Conservation (phyloP, 768 basidiomycete genomes). For the Tephrocybe sp. region DNA sequence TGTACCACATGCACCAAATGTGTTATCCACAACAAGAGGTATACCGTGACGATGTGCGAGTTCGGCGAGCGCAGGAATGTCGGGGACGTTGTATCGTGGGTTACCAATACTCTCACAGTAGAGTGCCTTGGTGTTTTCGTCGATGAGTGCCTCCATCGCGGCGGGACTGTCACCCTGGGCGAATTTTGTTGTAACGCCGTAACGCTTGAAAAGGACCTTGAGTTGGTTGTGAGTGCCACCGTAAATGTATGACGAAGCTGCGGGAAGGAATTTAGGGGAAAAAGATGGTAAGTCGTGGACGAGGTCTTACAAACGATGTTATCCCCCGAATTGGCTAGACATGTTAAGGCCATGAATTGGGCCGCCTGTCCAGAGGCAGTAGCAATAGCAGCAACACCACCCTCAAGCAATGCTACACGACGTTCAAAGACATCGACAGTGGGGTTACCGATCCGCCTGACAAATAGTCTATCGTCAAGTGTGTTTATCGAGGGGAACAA, state of each 20-base stretch:
- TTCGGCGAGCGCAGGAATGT: conserved; percentile 55
- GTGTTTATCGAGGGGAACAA: background rate
- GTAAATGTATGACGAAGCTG: conserved; percentile 10
- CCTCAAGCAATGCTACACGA: conserved; percentile 62
- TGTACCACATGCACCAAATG: conserved; percentile 61
- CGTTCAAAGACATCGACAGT: conserved; percentile 57
- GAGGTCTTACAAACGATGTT: conserved; percentile 59
- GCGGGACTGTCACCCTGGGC: conserved; percentile 45
- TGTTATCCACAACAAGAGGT: conserved; percentile 68
- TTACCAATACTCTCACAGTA: conserved; percentile 64
- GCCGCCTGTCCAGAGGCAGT: conserved; percentile 60
- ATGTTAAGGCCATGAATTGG: conserved; percentile 56
- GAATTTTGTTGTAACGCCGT: conserved; percentile 51
- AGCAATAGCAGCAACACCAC: conserved; percentile 59
- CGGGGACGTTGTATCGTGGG: conserved; percentile 51
- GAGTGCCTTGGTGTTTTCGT: conserved; percentile 56
- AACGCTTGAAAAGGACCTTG: conserved; percentile 45
- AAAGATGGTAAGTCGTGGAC: background rate
- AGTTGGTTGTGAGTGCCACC: conserved; percentile 54
- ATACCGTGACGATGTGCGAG: conserved; percentile 60
- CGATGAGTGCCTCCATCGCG: conserved; percentile 49
- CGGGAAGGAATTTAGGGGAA: background rate
- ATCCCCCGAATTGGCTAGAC: conserved; percentile 52
- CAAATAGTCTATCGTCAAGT: background rate
- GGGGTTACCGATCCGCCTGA: conserved; percentile 13